Evolutionary conservation across 371 early-diverging fungal species (phyloP).

Genomic region (Mortierella sp.): DNA sequence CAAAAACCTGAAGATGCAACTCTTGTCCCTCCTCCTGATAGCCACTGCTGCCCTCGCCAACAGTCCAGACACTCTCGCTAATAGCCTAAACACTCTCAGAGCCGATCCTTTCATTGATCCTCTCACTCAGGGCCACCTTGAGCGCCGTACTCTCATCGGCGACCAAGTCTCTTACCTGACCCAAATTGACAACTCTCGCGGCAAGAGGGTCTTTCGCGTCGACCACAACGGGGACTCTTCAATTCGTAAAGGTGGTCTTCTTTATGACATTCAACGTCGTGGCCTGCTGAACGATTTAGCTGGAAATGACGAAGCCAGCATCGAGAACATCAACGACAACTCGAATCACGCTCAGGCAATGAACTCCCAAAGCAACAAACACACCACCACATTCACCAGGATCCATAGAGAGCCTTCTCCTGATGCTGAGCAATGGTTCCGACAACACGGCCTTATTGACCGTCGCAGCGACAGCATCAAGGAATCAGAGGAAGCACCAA

Average conservation of each 20-base stretch:
- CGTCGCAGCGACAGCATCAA: not conserved
- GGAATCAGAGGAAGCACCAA: not conserved
- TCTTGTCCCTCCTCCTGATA: constrained; percentile 12
- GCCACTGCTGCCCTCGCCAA: constrained; percentile 9
- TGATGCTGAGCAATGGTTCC: not conserved
- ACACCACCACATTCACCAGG: constrained; percentile 16
- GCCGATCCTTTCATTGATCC: constrained; percentile 1
- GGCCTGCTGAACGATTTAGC: constrained; percentile 14
- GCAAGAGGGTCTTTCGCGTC: constrained; percentile 13
- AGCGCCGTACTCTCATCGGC: constrained; percentile 19
- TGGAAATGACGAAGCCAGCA: constrained; percentile 18
- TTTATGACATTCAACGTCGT: constrained; percentile 10
- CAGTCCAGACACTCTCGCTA: not conserved
- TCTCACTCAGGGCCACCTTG: not conserved
- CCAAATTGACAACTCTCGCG: constrained; percentile 26
- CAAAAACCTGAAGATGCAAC: constrained; percentile 9
- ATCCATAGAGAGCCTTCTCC: constrained; percentile 10
- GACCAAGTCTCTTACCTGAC: constrained; percentile 13
- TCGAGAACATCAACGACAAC: constrained; percentile 38
- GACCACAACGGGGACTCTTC: constrained; percentile 25
- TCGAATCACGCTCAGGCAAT: constrained; percentile 18
- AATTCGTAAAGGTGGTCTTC: not conserved
- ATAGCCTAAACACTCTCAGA: not conserved
- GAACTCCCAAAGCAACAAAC: constrained; percentile 25
- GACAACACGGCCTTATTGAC: constrained; percentile 1